These are phyloP conservation scores for Citrus mangshanensis DNA, from an alignment of 345 rosid genomes.

Conservation along the genomic window DNA sequence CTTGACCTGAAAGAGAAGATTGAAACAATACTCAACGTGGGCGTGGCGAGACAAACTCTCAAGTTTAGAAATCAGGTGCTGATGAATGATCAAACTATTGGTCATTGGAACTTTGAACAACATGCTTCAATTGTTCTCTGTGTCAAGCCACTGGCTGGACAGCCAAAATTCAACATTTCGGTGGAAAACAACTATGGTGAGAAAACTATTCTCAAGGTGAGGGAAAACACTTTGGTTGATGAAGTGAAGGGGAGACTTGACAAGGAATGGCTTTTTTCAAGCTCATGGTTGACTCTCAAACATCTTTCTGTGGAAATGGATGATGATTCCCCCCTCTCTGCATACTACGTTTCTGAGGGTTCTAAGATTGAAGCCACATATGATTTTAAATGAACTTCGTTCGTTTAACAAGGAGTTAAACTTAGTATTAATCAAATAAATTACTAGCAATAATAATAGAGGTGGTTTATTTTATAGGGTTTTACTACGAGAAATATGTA, in stretches of 20 bases:
- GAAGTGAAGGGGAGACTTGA: neutral
- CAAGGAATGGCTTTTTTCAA: neutral
- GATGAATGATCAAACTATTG: neutral
- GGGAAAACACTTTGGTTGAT: neutral
- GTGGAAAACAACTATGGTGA: neutral
- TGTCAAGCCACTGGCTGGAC: neutral
- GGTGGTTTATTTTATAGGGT: neutral
- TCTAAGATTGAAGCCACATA: neutral
- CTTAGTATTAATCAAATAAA: neutral
- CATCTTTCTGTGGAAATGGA: neutral
- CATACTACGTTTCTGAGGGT: neutral
- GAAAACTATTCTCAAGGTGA: neutral
- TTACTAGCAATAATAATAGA: neutral
- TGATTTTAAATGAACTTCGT: neutral
- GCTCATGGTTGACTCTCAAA: neutral
- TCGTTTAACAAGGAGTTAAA: neutral
- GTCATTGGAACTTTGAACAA: neutral
- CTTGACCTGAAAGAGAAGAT: neutral
- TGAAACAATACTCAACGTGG: neutral
- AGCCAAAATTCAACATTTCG: neutral
- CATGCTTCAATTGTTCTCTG: neutral
- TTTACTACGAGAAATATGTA: neutral
- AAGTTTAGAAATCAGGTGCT: neutral
- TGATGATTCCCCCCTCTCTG: neutral
- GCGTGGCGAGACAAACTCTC: neutral